Conservation (phyloP, 2,329 filamentous ascomycete species). For the Xenosphaeropsis pyriputrescens region DNA sequence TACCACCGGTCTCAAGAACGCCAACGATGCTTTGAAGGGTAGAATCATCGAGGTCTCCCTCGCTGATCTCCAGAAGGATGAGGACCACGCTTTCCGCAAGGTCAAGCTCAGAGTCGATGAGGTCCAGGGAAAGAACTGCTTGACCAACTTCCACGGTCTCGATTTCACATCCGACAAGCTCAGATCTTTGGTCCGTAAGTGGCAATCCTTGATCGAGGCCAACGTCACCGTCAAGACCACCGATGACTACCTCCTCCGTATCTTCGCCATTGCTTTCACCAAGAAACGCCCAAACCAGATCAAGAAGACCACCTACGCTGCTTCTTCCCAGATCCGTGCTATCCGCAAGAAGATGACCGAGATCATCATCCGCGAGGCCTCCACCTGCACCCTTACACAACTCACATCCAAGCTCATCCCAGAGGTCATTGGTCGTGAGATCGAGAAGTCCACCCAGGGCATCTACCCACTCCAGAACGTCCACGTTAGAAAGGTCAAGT, state of each 20-base stretch:
- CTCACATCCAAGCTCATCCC: slow-evolving; percentile 98
- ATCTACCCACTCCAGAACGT: slow-evolving; percentile 99
- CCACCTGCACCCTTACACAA: slow-evolving; percentile 87
- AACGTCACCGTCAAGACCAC: slow-evolving; percentile 99
- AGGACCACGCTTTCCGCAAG: slow-evolving; percentile 99
- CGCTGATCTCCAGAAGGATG: slow-evolving; percentile 98
- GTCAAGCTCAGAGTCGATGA: slow-evolving; percentile 97
- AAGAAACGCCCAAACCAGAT: slow-evolving; percentile 99
- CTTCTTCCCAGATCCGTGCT: slow-evolving; percentile 89
- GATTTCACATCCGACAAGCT: slow-evolving; percentile 99
- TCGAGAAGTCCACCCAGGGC: slow-evolving; percentile 98
- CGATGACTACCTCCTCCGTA: slow-evolving; percentile 97
- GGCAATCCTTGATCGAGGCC: slow-evolving; percentile 98
- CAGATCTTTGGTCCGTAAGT: slow-evolving; percentile 97
- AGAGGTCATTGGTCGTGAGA: slow-evolving; percentile 98
- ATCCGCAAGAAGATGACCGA: slow-evolving; percentile 99
- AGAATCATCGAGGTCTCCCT: slow-evolving; percentile 98
- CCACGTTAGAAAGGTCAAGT: slow-evolving; percentile 99
- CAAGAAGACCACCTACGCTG: slow-evolving; percentile 99
- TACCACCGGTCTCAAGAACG: slow-evolving; percentile 99
- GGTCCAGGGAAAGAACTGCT: slow-evolving; percentile 99
- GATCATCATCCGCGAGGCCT: slow-evolving; percentile 94
- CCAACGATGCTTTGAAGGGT: slow-evolving; percentile 97
- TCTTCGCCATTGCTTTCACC: slow-evolving; percentile 99
- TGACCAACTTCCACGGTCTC: slow-evolving; percentile 99